phyloP scores from a whole-genome alignment of 2,329 filamentous ascomycete species.

The Colletotrichum plurivorum region DNA sequence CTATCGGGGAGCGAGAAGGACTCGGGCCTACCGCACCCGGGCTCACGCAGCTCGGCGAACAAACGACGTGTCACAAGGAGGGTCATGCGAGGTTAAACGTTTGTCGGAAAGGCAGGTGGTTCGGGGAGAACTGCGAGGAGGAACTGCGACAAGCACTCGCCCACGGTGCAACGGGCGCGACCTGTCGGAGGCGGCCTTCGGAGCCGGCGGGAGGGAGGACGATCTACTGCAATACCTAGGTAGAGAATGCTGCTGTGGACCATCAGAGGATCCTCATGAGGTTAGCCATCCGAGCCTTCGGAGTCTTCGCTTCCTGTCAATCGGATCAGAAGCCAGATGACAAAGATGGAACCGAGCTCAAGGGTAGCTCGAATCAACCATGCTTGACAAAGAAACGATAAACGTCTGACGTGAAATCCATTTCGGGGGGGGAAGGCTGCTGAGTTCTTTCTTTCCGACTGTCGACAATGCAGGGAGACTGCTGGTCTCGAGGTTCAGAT shows the following conservation, averaged over 20 bases:
- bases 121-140: neutral
- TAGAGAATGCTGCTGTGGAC: neutral
- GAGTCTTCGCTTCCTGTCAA: constrained; percentile 25
- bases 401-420: constrained; percentile 20
- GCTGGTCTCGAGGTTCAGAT: constrained; percentile 19
- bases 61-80: constrained; percentile 22
- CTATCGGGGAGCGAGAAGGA: constrained; percentile 20
- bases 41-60: constrained; percentile 27
- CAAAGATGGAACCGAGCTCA: constrained; percentile 16
- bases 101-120: constrained; percentile 1
- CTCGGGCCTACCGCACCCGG: constrained; percentile 24
- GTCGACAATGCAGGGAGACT: constrained; percentile 1
- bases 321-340: constrained; percentile 27
- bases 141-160: neutral
- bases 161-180: constrained; percentile 5
- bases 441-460: constrained; percentile 1
- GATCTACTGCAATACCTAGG: constrained; percentile 12
- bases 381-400: constrained; percentile 33
- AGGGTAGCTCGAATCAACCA: constrained; percentile 17
- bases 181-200: constrained; percentile 10
- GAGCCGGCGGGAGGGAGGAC: constrained; percentile 13
- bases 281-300: constrained; percentile 34
- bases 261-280: constrained; percentile 17
- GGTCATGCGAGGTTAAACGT: constrained; percentile 32
- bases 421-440: neutral